Evolutionary conservation across 805 yeast genomes (phyloP).

Genomic region (Candida broadrunensis): DNA sequence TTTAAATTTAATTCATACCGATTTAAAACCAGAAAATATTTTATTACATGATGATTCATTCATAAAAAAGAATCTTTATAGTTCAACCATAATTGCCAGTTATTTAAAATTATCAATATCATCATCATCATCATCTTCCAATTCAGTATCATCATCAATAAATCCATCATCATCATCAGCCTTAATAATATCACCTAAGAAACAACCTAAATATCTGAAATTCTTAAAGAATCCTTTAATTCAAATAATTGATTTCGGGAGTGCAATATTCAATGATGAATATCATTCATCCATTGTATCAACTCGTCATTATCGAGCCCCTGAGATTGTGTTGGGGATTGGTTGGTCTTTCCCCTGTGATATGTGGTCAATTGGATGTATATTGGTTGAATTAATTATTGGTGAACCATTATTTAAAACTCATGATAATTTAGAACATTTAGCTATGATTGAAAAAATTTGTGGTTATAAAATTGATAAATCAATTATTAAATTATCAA

Average conservation of each 20-base stretch:
- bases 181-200: conserved; percentile 4
- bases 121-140: neutral
- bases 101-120: conserved; percentile 21
- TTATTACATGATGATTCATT: conserved; percentile 57
- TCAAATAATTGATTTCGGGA: conserved; percentile 94
- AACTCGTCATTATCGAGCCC: conserved; percentile 95
- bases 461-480: conserved; percentile 53
- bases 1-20: conserved; percentile 89
- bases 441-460: conserved; percentile 90
- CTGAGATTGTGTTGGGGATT: conserved; percentile 89
- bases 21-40: conserved; percentile 93
- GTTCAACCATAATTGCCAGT: conserved; percentile 31
- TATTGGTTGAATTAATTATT: conserved; percentile 82
- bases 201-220: conserved; percentile 34
- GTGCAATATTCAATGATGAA: conserved; percentile 91
- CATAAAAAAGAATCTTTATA: conserved; percentile 31
- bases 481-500: conserved; percentile 31
- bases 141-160: neutral
- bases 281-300: conserved; percentile 90
- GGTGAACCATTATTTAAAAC: conserved; percentile 96
- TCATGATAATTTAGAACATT: conserved; percentile 90
- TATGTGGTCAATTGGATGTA: conserved; percentile 95
- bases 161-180: conserved; percentile 8
- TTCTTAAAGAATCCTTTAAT: conserved; percentile 76
- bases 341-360: conserved; percentile 99